A percentile compares a stretch with the other conserved stretches of the same genome.
Conservation (phyloP, 192 early-diverging fungal genomes). For the Oehlia diaphana region DNA sequence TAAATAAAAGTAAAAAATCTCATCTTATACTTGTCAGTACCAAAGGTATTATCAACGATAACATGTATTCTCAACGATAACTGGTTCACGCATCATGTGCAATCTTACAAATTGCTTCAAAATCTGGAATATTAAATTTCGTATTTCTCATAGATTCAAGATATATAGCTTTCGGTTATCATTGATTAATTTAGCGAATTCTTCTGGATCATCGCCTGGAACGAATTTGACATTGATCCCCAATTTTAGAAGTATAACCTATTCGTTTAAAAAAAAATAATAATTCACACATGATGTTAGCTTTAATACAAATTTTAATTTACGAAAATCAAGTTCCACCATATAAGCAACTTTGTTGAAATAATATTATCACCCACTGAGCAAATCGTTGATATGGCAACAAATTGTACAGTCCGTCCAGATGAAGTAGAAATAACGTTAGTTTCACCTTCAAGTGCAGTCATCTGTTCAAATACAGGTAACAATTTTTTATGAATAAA, state of each 20-base stretch:
- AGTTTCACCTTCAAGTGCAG: slow-evolving; percentile 84
- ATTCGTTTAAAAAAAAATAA: background rate
- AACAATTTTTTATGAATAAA: too few species aligned
- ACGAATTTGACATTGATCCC: slow-evolving; percentile 81
- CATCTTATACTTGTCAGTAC: slow-evolving; percentile 51
- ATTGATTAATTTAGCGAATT: slow-evolving; percentile 80
- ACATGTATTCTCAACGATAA: slow-evolving; percentile 70
- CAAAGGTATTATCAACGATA: slow-evolving; percentile 76
- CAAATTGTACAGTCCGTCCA: slow-evolving; percentile 85
- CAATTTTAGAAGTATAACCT: slow-evolving; percentile 34
- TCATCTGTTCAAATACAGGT: slow-evolving; percentile 84
- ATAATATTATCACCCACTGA: slow-evolving; percentile 84
- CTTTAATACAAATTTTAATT: too few species aligned
- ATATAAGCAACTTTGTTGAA: slow-evolving; percentile 67
- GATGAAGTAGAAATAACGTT: slow-evolving; percentile 60
- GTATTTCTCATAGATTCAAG: slow-evolving; percentile 90
- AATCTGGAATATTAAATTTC: slow-evolving; percentile 85
- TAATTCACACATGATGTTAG: too few species aligned
- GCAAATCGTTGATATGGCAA: slow-evolving; percentile 76
- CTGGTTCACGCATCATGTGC: slow-evolving; percentile 79
- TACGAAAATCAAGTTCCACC: slow-evolving; percentile 59
- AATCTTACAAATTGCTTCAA: slow-evolving; percentile 75
- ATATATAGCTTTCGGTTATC: slow-evolving; percentile 89
- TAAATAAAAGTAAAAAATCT: too few species aligned
- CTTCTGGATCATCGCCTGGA: slow-evolving; percentile 68